Evolutionary conservation across 805 yeast genomes (phyloP).

Genomic region (Yarrowia porcina): DNA sequence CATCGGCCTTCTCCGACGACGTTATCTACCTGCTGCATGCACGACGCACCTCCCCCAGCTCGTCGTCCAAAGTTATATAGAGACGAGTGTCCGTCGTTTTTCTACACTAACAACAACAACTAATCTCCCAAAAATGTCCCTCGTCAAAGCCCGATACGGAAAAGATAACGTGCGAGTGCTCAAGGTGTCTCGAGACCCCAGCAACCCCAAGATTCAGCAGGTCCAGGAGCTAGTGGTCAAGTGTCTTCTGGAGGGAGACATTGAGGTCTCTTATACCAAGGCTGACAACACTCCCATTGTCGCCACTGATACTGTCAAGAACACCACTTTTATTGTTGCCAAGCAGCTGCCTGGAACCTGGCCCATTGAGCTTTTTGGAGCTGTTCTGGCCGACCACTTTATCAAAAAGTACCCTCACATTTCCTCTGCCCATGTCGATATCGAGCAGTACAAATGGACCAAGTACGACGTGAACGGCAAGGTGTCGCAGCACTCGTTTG

Average conservation of each 20-base stretch:
- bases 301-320: constrained; percentile 92
- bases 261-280: constrained; percentile 76
- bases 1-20: constrained; percentile 22
- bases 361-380: constrained; percentile 90
- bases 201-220: constrained; percentile 70
- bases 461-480: constrained; percentile 72
- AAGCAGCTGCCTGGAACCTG: constrained; percentile 70
- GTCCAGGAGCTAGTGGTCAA: constrained; percentile 81
- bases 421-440: constrained; percentile 61
- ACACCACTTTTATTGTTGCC: constrained; percentile 81
- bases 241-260: constrained; percentile 70
- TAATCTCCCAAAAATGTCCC: background rate
- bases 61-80: background rate
- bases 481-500: constrained; percentile 75
- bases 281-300: constrained; percentile 89
- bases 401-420: constrained; percentile 73
- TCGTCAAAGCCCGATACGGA: constrained; percentile 67
- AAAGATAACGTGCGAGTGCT: constrained; percentile 90
- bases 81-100: background rate
- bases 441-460: constrained; percentile 76
- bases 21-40: background rate
- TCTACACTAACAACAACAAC: background rate
- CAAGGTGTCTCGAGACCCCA: constrained; percentile 76
- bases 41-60: background rate
- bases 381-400: constrained; percentile 78